Conservation (phyloP, 106 monocot species). For the Dendrobium huoshanense region DNA sequence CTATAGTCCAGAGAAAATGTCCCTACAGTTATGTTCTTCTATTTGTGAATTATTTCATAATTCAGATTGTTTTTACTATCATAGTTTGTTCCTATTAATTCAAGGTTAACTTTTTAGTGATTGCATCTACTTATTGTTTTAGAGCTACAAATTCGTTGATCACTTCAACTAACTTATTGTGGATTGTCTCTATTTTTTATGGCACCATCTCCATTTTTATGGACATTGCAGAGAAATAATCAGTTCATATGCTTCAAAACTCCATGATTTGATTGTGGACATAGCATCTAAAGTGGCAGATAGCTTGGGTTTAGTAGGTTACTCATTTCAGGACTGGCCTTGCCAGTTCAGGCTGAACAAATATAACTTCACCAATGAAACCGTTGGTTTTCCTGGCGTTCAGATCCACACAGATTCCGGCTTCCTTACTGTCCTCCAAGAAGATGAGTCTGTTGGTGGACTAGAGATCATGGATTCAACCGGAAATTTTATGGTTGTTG, state of each 20-base stretch:
- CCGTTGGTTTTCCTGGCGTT: slow-evolving; percentile 45
- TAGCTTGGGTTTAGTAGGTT: slow-evolving; percentile 32
- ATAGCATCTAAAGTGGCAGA: slow-evolving; percentile 38
- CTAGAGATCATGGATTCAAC: slow-evolving; percentile 46
- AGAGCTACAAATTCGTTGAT: not conserved
- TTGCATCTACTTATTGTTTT: not conserved
- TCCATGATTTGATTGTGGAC: slow-evolving; percentile 30
- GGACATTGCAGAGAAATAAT: slow-evolving; percentile 31
- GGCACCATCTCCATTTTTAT: not conserved
- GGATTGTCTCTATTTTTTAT: not conserved
- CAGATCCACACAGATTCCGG: slow-evolving; percentile 51
- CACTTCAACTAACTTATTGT: not conserved
- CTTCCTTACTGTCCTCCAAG: slow-evolving; percentile 66
- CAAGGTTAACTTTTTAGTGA: not conserved
- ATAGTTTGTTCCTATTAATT: not conserved
- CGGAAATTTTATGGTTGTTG: slow-evolving; percentile 33
- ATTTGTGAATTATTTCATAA: not conserved
- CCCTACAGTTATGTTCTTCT: not conserved
- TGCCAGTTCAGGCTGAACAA: slow-evolving; percentile 56
- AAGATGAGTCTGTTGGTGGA: slow-evolving; percentile 56
- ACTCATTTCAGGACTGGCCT: slow-evolving; percentile 37
- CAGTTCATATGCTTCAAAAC: slow-evolving; percentile 27
- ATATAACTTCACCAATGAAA: slow-evolving; percentile 38
- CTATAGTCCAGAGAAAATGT: not conserved
- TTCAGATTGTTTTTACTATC: not conserved